Conservation (phyloP, 495 filamentous ascomycete genomes). For the Lepraria neglecta region DNA sequence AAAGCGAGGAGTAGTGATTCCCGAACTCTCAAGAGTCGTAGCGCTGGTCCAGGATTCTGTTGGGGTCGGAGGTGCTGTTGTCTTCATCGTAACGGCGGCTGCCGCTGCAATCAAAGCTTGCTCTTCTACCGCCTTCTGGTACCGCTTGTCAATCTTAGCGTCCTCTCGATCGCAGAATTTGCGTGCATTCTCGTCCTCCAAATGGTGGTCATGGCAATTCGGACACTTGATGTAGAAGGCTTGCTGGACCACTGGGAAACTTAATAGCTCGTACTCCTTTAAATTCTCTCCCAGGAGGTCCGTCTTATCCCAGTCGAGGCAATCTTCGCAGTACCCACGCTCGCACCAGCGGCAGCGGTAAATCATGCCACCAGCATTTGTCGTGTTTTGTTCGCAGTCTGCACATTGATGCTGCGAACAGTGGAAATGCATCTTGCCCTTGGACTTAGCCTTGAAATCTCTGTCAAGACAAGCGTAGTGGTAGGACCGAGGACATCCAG, state of each 20-base stretch:
- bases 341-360: slow-evolving; percentile 55
- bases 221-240: slow-evolving; percentile 50
- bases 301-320: slow-evolving; percentile 50
- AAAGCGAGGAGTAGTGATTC: slow-evolving; percentile 32
- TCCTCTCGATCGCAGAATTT: slow-evolving; percentile 25
- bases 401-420: slow-evolving; percentile 56
- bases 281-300: slow-evolving; percentile 47
- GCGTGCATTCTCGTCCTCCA: slow-evolving; percentile 28
- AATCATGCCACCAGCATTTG: slow-evolving; percentile 53
- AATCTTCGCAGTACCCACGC: slow-evolving; percentile 55
- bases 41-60: slow-evolving; percentile 36
- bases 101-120: slow-evolving; percentile 19
- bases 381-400: slow-evolving; percentile 49
- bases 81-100: slow-evolving; percentile 6
- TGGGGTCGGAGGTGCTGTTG: slow-evolving; percentile 20
- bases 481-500: slow-evolving; percentile 51
- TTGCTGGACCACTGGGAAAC: slow-evolving; percentile 37
- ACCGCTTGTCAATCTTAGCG: slow-evolving; percentile 25
- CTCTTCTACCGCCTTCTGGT: slow-evolving; percentile 24
- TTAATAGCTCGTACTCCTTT: slow-evolving; percentile 45
- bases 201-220: slow-evolving; percentile 37
- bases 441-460: slow-evolving; percentile 34
- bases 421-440: slow-evolving; percentile 38
- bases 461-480: slow-evolving; percentile 47
- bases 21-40: slow-evolving; percentile 36